phyloP scores from a whole-genome alignment of 192 early-diverging fungal species.

The Phycomyces blakesleeanus region DNA sequence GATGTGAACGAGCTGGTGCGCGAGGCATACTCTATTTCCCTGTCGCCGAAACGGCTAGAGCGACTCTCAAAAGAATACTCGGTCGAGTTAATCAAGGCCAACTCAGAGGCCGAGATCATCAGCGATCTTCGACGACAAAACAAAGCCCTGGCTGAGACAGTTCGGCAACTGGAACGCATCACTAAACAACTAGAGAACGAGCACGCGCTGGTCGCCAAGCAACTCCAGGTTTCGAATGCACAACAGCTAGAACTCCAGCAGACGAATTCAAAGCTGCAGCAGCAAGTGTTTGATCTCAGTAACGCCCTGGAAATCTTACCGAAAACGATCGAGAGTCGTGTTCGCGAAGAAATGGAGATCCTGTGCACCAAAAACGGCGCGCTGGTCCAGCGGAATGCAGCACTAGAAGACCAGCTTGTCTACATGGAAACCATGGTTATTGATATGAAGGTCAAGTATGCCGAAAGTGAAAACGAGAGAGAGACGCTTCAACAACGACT shows the following conservation, averaged over 20 bases:
- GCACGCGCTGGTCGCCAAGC: slow-evolving; percentile 69
- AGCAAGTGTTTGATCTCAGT: slow-evolving; percentile 58
- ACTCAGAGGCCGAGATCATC: slow-evolving; percentile 62
- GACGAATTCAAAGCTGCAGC: slow-evolving; percentile 46
- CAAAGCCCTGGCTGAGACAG: slow-evolving; percentile 50
- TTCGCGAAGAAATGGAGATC: slow-evolving; percentile 68
- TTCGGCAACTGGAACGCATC: slow-evolving; percentile 56
- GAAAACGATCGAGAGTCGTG: slow-evolving; percentile 52
- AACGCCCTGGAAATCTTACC: slow-evolving; percentile 46
- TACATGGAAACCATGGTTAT: slow-evolving; percentile 67
- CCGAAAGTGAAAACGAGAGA: slow-evolving; percentile 80
- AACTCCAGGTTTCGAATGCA: slow-evolving; percentile 55
- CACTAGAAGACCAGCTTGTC: slow-evolving; percentile 58
- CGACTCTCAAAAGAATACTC: slow-evolving; percentile 67
- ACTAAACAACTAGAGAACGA: slow-evolving; percentile 68
- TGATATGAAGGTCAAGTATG: slow-evolving; percentile 74
- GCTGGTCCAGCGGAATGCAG: slow-evolving; percentile 60
- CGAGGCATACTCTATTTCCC: slow-evolving; percentile 73
- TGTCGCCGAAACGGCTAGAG: slow-evolving; percentile 65
- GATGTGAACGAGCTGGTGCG: slow-evolving; percentile 69
- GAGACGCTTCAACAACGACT: slow-evolving; percentile 62
- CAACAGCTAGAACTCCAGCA: slow-evolving; percentile 50
- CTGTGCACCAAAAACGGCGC: slow-evolving; percentile 80
- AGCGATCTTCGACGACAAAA: slow-evolving; percentile 65
- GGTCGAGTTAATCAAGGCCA: slow-evolving; percentile 56